These are phyloP conservation scores for Pistacia vera DNA, from an alignment of 345 rosid species.

Conservation along the genomic window DNA sequence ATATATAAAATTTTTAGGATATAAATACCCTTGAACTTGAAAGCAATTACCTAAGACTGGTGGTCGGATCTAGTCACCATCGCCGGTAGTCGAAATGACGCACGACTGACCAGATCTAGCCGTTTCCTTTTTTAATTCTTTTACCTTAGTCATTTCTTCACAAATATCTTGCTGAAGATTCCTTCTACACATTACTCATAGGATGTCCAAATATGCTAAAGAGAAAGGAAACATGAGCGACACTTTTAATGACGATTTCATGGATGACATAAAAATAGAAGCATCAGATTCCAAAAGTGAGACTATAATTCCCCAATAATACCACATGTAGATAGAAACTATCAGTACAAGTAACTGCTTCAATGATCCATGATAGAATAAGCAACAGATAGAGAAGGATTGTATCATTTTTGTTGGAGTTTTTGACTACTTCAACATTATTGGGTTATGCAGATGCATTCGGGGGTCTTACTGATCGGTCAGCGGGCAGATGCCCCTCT, in stretches of 20 bases:
- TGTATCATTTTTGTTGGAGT: background rate
- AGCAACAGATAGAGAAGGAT: background rate
- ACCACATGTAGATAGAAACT: background rate
- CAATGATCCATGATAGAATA: background rate
- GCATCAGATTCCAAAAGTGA: slow-evolving; percentile 9
- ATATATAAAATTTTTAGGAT: no score
- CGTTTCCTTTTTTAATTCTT: background rate
- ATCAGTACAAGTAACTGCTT: background rate
- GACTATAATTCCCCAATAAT: background rate
- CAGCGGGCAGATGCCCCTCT: no score
- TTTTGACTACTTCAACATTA: no score
- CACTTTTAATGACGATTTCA: background rate
- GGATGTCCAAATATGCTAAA: slow-evolving; percentile 1
- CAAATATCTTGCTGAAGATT: background rate
- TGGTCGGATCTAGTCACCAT: no score
- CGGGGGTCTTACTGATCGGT: no score
- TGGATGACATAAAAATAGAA: background rate
- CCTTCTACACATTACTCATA: background rate
- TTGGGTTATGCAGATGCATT: no score
- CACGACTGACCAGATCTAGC: no score
- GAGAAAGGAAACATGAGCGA: background rate
- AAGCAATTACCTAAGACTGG: no score
- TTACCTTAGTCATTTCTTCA: background rate
- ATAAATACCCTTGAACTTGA: no score
- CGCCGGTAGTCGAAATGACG: no score